Base-by-base conservation (phyloP, 306 rosid genomes). In the Abrus pulchellus region DNA sequence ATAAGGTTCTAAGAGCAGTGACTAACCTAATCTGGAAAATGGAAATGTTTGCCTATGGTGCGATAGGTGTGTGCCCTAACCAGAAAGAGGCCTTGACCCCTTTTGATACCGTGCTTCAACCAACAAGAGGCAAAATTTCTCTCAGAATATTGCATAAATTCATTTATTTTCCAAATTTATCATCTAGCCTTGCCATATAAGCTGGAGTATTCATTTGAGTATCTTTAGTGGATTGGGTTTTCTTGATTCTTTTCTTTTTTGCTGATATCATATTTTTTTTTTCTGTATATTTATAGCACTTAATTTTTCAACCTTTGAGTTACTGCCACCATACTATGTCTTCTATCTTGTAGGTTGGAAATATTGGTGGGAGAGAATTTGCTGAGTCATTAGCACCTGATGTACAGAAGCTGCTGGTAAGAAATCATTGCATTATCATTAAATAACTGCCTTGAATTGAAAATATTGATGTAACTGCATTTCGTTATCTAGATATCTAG, bases 311-410 rank as follows among this genome's bases (percentile, higher is more conserved):
- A 63, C 79, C 41, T 72, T 67, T 56, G 74, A 63, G 74, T 72
- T 27, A 7, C 63, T 65, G 52, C 64, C 69, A 74, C 79, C 68
- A 43, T 76, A 68, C 11, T 78, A 67, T 43, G 68, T 84, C 53
- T 83, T 81, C 64, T 52, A 74, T 73, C 78, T 44, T 73, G 83
- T 67, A 96, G 99, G 99, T 96, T 89, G 99, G 99, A 80, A 96
- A 96, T 90, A 96, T 96, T 84, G 99, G 99, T n/a, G 99, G 99
- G 44, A 91, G 99, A 87, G 99, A 96, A 76, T 96, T 96, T 67
- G 98, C 99, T 0, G 99, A 96, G 93, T 96, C 99, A 30, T 93
- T 96, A 83, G 97, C 99, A 68, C 98, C 98, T 50, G 99, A 96
- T 87, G 99, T 96, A 36, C 98, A 93, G 70, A 96, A 93, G 88